Evolutionary conservation across 2,329 filamentous ascomycete species (phyloP).

Genomic region (Stromatinia cepivora): DNA sequence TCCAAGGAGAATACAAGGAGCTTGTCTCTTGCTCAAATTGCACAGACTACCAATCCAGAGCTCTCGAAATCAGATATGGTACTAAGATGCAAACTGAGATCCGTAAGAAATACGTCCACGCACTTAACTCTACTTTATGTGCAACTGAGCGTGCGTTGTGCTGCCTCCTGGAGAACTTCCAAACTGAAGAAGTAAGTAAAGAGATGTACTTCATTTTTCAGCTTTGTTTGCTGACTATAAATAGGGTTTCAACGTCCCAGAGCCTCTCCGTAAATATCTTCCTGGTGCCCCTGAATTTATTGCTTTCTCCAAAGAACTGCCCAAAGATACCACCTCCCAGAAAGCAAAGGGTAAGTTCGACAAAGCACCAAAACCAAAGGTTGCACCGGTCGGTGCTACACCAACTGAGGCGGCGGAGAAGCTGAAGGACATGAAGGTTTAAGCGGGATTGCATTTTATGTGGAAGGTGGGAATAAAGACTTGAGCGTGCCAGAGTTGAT

Average conservation of each 20-base stretch:
- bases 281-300: conserved; percentile 88
- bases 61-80: conserved; percentile 89
- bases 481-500: conserved; percentile 7
- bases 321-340: conserved; percentile 68
- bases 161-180: conserved; percentile 95
- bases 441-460: not conserved
- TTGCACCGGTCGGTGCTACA: conserved; percentile 30
- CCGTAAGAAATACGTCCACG: conserved; percentile 93
- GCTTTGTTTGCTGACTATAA: conserved; percentile 30
- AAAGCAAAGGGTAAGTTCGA: conserved; percentile 48
- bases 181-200: conserved; percentile 72
- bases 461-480: not conserved
- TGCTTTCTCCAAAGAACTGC: conserved; percentile 81
- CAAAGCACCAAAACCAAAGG: conserved; percentile 38
- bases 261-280: conserved; percentile 84
- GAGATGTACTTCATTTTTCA: conserved; percentile 1
- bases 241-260: conserved; percentile 75
- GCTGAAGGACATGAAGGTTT: conserved; percentile 42
- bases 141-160: conserved; percentile 91
- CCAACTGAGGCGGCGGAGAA: conserved; percentile 41
- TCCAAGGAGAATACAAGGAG: conserved; percentile 97
- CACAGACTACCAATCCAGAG: conserved; percentile 94
- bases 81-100: conserved; percentile 80
- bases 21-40: conserved; percentile 97
- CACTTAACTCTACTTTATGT: conserved; percentile 84